Base-by-base conservation (phyloP, 2,329 filamentous ascomycete species). In the Chaetomium strumarium region DNA sequence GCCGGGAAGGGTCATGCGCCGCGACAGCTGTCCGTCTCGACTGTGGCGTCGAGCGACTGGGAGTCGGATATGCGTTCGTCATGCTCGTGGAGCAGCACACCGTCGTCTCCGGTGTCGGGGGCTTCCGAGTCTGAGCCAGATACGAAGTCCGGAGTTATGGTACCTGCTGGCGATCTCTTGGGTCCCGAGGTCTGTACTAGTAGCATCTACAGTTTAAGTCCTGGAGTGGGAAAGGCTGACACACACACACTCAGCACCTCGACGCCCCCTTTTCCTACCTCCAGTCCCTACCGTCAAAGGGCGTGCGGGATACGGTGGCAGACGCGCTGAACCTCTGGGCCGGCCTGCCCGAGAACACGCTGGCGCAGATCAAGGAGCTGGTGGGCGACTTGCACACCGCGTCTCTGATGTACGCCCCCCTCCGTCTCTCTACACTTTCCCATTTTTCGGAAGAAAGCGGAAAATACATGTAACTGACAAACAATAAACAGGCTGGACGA, bases 301-400 rank as follows among this genome's bases (percentile, higher is more conserved):
- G 36, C 11, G 46, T 53, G 3, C n/a, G 51, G 13, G 46, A 19
- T 9, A 41, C 33, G 19, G 11, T 49, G 9, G n/a, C 42, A 11
- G 46, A 53, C 24, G 51, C 51, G 20, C 30, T 53, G 8, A 53
- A 53, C 13, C 10, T 49, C 12, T 53, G 51, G 51, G 33, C 20
- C 3, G n/a, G 20, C 5, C 29, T 53, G n/a, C 40, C 51, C 2
- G 46, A 49, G 14, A 16, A 48, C 12, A 33, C 36, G 11, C 16
- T 53, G 8, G 17, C 2, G 11, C 11, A 24, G n/a, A 53, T 53
- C 19, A 53, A 53, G 46, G 34, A n/a, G 13, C 24, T 53, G 2
- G 40, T 53, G 4, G 34, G 42, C 19, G 31, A 45, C 11, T 38
- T 53, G 4, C 45, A 53, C n/a, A 49, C 31, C 2, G 51, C 51